Evolutionary conservation across 306 rosid genomes (phyloP).

Genomic region (Medicago arabica): DNA sequence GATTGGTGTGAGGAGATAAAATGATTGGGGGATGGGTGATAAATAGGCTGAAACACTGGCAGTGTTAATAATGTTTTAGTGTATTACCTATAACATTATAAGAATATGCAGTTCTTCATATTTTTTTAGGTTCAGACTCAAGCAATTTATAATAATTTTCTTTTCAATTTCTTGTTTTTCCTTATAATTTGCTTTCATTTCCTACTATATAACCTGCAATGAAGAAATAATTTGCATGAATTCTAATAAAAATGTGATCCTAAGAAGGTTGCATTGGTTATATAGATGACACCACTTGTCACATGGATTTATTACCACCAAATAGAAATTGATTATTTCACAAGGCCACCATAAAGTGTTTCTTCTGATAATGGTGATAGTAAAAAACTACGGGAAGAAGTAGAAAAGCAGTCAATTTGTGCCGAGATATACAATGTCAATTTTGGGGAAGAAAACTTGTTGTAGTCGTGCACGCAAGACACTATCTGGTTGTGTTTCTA

Average conservation of each 20-base stretch:
- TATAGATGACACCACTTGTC: not conserved
- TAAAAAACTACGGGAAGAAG: not conserved
- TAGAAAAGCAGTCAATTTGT: not conserved
- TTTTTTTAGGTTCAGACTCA: not conserved
- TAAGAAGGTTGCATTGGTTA: not conserved
- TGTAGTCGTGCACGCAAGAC: too few relatives aligned
- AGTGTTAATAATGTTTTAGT: not conserved
- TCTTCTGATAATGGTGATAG: not conserved
- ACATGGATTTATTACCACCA: not conserved
- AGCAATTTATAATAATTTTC: not conserved
- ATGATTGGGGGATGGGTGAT: not conserved
- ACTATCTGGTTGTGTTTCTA: conserved; percentile 5
- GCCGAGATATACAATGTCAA: not conserved
- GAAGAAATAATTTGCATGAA: not conserved
- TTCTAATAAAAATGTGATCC: not conserved
- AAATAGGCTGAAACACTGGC: not conserved
- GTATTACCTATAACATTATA: not conserved
- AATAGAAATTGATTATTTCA: too few relatives aligned
- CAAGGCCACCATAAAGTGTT: not conserved
- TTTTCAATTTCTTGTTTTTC: not conserved
- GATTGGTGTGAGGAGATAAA: not conserved
- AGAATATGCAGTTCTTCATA: not conserved
- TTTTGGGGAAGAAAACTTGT: too few relatives aligned
- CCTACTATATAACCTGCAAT: too few relatives aligned
- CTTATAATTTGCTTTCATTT: not conserved